Conservation (phyloP, 1,139 yeast genomes). For the Taiozyma sp. region DNA sequence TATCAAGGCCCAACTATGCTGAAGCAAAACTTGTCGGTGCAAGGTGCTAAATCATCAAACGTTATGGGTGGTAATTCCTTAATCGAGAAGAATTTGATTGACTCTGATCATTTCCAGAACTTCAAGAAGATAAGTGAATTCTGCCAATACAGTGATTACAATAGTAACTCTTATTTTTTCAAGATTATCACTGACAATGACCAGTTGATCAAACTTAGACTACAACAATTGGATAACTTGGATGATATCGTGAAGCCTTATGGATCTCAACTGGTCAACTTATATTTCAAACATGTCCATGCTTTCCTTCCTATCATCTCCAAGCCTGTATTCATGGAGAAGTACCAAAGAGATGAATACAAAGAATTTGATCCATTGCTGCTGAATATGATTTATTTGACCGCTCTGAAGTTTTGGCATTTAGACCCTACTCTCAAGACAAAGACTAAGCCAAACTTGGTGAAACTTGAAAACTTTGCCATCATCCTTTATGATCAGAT, state of each 20-base stretch:
- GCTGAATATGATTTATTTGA: slow-evolving; percentile 37
- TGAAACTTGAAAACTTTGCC: slow-evolving; percentile 32
- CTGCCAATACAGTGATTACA: neutral
- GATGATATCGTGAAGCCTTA: neutral
- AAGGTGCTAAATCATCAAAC: slow-evolving; percentile 16
- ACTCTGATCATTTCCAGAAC: neutral
- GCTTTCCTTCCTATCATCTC: slow-evolving; percentile 38
- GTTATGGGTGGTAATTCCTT: slow-evolving; percentile 14
- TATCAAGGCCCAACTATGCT: slow-evolving; percentile 16
- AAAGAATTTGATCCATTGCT: slow-evolving; percentile 41
- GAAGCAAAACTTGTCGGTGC: slow-evolving; percentile 15
- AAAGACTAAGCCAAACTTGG: neutral
- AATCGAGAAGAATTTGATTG: slow-evolving; percentile 8
- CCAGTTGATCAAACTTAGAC: neutral
- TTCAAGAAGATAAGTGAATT: neutral
- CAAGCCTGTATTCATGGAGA: slow-evolving; percentile 37
- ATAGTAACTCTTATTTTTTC: slow-evolving; percentile 2
- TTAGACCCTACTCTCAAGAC: slow-evolving; percentile 17
- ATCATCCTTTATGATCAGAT: slow-evolving; percentile 33
- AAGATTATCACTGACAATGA: neutral
- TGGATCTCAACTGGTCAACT: neutral
- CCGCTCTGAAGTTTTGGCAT: slow-evolving; percentile 40
- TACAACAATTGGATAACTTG: neutral
- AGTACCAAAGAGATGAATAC: slow-evolving; percentile 36
- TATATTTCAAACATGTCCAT: slow-evolving; percentile 21